phyloP scores from a whole-genome alignment of 176 grass and related monocot genomes.

The Aechmea fasciata region DNA sequence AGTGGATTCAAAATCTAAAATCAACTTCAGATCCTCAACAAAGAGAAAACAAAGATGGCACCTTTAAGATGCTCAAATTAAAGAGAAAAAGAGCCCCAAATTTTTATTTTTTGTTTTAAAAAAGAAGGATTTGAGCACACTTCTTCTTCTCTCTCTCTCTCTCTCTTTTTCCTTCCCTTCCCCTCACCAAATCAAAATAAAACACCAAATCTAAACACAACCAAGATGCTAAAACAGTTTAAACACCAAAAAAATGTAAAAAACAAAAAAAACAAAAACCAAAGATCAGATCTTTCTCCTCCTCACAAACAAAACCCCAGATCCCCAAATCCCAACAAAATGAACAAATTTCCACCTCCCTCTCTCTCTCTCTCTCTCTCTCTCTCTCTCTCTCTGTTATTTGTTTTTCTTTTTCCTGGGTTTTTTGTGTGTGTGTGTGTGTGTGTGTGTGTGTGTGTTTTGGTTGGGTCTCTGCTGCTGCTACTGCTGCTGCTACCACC shows the following conservation, averaged over 20 bases:
- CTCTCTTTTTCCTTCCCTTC: background rate
- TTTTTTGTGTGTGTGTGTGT: too few species aligned
- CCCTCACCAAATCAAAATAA: background rate
- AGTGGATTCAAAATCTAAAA: background rate
- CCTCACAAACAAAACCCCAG: constrained; percentile 37
- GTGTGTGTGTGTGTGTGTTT: too few species aligned
- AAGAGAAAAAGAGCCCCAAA: background rate
- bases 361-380: constrained; percentile 5
- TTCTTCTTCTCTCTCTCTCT: too few species aligned
- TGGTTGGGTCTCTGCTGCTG: constrained; percentile 1
- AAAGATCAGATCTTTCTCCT: constrained; percentile 9
- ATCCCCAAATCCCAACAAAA: constrained; percentile 23
- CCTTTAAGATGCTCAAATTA: background rate
- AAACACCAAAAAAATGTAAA: background rate
- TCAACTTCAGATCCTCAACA: background rate
- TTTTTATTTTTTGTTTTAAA: too few species aligned
- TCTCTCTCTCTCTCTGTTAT: constrained; percentile 11
- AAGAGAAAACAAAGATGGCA: background rate
- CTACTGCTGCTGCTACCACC: constrained; percentile 6
- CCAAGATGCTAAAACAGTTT: background rate
- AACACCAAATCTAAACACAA: background rate
- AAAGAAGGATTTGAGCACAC: background rate
- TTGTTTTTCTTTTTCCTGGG: background rate
- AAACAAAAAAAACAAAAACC: background rate
- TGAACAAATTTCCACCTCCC: background rate